Base-by-base conservation (phyloP, 1,284 basidiomycete genomes). In the Anthracocystis panici-leucophaei region DNA sequence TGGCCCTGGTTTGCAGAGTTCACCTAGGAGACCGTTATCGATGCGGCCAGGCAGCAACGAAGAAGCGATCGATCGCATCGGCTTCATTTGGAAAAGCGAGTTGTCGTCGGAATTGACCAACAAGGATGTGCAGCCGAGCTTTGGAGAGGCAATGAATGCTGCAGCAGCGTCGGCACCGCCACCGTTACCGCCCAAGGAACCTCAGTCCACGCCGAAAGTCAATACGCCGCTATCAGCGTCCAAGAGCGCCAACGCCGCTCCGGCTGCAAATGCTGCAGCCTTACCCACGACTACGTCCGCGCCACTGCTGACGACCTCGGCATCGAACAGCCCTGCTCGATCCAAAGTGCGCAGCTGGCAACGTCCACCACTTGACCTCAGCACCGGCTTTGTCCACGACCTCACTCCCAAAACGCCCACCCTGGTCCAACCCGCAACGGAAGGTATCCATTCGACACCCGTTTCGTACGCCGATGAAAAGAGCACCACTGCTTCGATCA, bases 61-160 rank as follows among this genome's bases (percentile, higher is more conserved):
- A 29, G 73, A 75, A 11, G 73, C 68, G 6, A 75, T 71, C 54
- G 67, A 75, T 7, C 66, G 75, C 16, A 69, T 77, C 41, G 77
- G 67, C 0, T 74, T 65, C 16, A 63, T 79, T 23, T 79, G 75
- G 78, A 78, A 78, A 57, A 78, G 70, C 54, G 76, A 78, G 25
- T 35, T 73, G 31, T 78, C 76, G 33, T 78, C 76, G 9, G 72
- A 77, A 11, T 21, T 66, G 35, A 69, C 67, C 3, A 57, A 51
- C 46, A 65, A 57, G 53, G 73, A 75, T 16, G 49, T 52, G 23
- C 71, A 75, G 48, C 61, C 71, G 21, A 65, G 67, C 29, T 59
- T 77, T 31, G 75, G 67, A 6, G 70, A 64, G 25, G 75, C 75
- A 10, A 53, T 77, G 7, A 45, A 29, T 12, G 59, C 55, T 2